These are phyloP conservation scores for Starmerella davenportii DNA, from an alignment of 805 yeast species.

Conservation along the genomic window DNA sequence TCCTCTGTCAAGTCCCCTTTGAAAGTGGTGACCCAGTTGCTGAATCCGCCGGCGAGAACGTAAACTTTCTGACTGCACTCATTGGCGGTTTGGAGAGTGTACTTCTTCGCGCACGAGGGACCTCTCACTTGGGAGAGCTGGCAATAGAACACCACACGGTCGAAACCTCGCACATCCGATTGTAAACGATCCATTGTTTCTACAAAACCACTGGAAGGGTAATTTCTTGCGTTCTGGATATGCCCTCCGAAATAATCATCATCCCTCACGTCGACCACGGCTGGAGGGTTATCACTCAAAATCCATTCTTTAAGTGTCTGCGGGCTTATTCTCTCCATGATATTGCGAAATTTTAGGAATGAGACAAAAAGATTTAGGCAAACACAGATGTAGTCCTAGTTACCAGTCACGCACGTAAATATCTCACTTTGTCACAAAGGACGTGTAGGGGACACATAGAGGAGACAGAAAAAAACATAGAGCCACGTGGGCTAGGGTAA, in stretches of 20 bases:
- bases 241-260: slow-evolving; percentile 67
- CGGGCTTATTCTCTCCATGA: slow-evolving; percentile 12
- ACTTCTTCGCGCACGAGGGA: slow-evolving; percentile 60
- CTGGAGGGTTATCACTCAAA: slow-evolving; percentile 16
- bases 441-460: no score
- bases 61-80: slow-evolving; percentile 32
- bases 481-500: no score
- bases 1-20: slow-evolving; percentile 54
- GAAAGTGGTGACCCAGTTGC: slow-evolving; percentile 58
- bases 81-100: slow-evolving; percentile 23
- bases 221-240: slow-evolving; percentile 36
- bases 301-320: slow-evolving; percentile 20
- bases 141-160: slow-evolving; percentile 71
- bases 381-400: no score
- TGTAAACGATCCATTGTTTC: slow-evolving; percentile 26
- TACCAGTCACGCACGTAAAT: no score
- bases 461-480: no score
- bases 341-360: no score
- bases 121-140: slow-evolving; percentile 84
- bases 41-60: slow-evolving; percentile 73
- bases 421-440: no score
- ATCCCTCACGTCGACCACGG: slow-evolving; percentile 71
- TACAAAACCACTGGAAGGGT: slow-evolving; percentile 34
- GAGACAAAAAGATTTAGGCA: no score
- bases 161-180: slow-evolving; percentile 22